Percentiles rank a stretch among this genome's conserved stretches.
Conservation (phyloP, 495 filamentous ascomycete species). For the Penicillium odoratum region DNA sequence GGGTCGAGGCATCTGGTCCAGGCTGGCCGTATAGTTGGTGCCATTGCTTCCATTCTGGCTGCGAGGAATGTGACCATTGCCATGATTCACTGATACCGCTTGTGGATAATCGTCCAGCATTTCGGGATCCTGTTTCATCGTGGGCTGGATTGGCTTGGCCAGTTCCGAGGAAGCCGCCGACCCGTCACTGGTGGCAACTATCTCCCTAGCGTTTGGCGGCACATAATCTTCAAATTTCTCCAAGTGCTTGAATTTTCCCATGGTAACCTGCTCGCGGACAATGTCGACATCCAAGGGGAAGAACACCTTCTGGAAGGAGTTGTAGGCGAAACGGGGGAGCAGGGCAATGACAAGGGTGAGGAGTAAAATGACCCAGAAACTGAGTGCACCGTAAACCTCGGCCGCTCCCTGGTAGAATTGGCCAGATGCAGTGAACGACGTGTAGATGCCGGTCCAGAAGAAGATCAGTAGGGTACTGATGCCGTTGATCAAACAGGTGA, state of each 20-base stretch:
- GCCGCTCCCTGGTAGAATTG: conserved; percentile 76
- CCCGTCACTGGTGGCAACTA: conserved; percentile 33
- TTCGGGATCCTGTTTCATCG: conserved; percentile 54
- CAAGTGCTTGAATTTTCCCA: conserved; percentile 75
- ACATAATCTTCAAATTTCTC: conserved; percentile 52
- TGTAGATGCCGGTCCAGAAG: conserved; percentile 96
- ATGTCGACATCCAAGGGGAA: conserved; percentile 94
- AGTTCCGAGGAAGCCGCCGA: conserved; percentile 63
- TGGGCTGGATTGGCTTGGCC: conserved; percentile 61
- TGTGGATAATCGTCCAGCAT: conserved; percentile 89
- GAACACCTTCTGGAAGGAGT: conserved; percentile 88
- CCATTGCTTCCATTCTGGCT: conserved; percentile 93
- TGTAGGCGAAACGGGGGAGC: conserved; percentile 81
- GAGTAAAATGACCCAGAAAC: conserved; percentile 83
- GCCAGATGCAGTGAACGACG: conserved; percentile 61
- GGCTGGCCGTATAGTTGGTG: conserved; percentile 79
- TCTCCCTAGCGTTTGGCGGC: conserved; percentile 29
- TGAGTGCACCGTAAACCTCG: conserved; percentile 74
- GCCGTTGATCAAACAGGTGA: conserved; percentile 74
- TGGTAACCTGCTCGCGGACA: conserved; percentile 84
- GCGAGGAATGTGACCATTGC: conserved; percentile 68
- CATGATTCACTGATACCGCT: conserved; percentile 61
- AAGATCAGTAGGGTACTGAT: conserved; percentile 87
- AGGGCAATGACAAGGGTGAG: conserved; percentile 76
- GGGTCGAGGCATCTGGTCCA: conserved; percentile 43